These are phyloP conservation scores for Candida sanyaensis DNA, from an alignment of 1,139 yeast genomes.

Conservation along the genomic window DNA sequence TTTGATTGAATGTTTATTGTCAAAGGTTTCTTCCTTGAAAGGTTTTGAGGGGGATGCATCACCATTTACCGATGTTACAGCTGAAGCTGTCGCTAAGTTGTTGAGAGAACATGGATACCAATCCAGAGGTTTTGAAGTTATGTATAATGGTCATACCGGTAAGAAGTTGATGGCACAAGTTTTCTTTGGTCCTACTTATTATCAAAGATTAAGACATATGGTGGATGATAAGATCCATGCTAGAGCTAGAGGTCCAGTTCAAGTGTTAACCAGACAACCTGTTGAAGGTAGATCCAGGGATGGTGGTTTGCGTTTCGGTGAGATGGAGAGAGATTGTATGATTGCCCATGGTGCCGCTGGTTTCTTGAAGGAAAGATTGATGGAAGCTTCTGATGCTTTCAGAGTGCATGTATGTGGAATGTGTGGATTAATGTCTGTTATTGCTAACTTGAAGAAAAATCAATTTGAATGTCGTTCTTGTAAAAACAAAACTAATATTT, in stretches of 20 bases:
- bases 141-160: conserved; percentile 99
- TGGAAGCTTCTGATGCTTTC: conserved; percentile 99
- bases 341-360: conserved; percentile 99
- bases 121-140: conserved; percentile 96
- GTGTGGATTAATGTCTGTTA: conserved; percentile 97
- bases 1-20: conserved; percentile 94
- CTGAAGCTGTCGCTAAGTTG: conserved; percentile 90
- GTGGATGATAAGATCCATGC: conserved; percentile 99
- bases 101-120: conserved; percentile 96
- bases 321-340: conserved; percentile 99
- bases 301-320: conserved; percentile 99
- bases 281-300: conserved; percentile 99
- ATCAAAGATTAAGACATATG: conserved; percentile 98
- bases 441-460: conserved; percentile 94
- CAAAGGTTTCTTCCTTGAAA: conserved; percentile 91
- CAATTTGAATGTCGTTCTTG: conserved; percentile 99
- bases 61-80: conserved; percentile 97
- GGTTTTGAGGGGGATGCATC: conserved; percentile 99
- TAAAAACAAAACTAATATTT: conserved; percentile 96
- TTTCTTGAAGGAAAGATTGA: conserved; percentile 91
- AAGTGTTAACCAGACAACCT: conserved; percentile 97
- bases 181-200: conserved; percentile 98
- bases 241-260: conserved; percentile 99
- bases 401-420: conserved; percentile 97
- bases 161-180: conserved; percentile 96